Evolutionary conservation across 176 grass and related monocot species (phyloP), one percentile per base, ranked within the genome.

Genomic region (Juncus effusus): DNA sequence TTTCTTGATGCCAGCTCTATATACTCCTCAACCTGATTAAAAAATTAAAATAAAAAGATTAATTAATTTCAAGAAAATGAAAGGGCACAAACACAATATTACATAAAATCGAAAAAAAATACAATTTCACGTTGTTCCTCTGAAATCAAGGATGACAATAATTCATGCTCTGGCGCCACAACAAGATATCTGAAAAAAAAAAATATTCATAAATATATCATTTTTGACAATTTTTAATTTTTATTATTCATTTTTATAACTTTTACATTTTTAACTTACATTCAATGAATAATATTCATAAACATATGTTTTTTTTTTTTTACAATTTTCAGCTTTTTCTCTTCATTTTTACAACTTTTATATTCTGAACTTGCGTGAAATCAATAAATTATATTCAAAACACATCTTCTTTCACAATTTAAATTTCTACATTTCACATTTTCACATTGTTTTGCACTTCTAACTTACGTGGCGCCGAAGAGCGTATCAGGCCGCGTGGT

Each of bases 401-500:
- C 19, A 28, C 19, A 28, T 28, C 19, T 28, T 28, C 19, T 28
- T 28, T 28, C 19, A 28, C 19, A 28, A 28, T 28, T 28, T 28
- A 28, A 28, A 28, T 28, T 28, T 28, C 19, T 0, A 28, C 19
- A 28, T 28, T 28, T 28, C 19, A 28, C 19, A 28, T 28, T 1
- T 28, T 28, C 19, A 28, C 19, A 28, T 28, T 28, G n/a, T 28
- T 28, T 28, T 28, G 19, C 19, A 28, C 19, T 28, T 28, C 1
- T 61, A 71, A 77, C 84, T 53, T 73, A 97, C 93, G 88, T 89
- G 72, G 85, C 88, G 63, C 88, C 93, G 88, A 97, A 97, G 67
- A 92, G 80, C 3, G 88, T 97, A 77, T 92, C 93, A 54, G 93
- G 82, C 77, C 93, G 88, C 51, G 93, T 97, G 62, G 93, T 97